Conservation (phyloP, 305 asterid genomes). For the Ilex paraguariensis region DNA sequence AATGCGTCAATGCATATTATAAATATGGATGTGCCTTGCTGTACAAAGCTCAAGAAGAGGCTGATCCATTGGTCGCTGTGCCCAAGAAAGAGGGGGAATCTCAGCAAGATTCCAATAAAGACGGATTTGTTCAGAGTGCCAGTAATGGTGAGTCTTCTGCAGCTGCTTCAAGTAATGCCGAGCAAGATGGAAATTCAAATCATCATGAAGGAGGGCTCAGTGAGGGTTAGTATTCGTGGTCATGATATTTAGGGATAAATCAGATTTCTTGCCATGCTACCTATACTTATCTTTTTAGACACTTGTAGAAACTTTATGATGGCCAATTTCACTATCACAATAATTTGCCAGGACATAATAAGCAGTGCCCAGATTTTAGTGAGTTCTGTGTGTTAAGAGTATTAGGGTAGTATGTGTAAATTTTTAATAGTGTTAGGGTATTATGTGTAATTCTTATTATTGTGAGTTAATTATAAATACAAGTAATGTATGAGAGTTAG, state of each 20-base stretch:
- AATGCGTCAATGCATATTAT: slow-evolving; percentile 73
- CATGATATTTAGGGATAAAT: neutral
- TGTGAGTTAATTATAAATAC: too few species aligned
- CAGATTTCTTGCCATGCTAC: neutral
- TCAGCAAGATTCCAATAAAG: slow-evolving; percentile 26
- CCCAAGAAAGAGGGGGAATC: slow-evolving; percentile 29
- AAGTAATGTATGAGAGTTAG: too few species aligned
- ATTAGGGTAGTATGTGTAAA: too few species aligned
- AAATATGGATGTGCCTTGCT: slow-evolving; percentile 66
- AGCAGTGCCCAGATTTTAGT: too few species aligned
- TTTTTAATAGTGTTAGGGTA: too few species aligned
- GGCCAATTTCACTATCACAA: too few species aligned
- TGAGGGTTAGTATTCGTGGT: slow-evolving; percentile 17
- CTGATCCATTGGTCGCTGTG: slow-evolving; percentile 42
- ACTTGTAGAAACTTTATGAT: too few species aligned
- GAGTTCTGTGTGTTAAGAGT: too few species aligned
- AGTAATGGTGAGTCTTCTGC: slow-evolving; percentile 31
- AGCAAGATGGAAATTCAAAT: slow-evolving; percentile 25
- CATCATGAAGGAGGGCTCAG: slow-evolving; percentile 18
- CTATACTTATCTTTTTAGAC: too few species aligned
- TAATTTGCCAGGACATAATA: too few species aligned
- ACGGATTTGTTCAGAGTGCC: slow-evolving; percentile 33
- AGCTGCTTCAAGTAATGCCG: slow-evolving; percentile 18
- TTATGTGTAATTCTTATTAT: too few species aligned
- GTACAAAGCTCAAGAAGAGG: slow-evolving; percentile 71